Conservation (phyloP, 306 rosid genomes). For the Prunus davidiana region DNA sequence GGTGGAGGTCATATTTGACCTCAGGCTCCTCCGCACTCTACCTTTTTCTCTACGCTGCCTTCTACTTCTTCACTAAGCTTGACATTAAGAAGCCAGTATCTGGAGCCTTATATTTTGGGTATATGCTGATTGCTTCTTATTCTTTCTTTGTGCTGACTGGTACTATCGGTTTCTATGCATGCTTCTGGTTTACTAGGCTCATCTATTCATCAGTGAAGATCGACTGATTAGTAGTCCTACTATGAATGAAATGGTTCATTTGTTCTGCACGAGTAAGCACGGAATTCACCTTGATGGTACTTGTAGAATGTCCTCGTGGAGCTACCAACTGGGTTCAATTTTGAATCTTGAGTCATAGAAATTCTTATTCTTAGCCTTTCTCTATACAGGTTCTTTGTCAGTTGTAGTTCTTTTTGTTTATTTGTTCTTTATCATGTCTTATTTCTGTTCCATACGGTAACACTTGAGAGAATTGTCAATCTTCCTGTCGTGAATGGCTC, state of each 20-base stretch:
- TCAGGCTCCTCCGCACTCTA: constrained; percentile 91
- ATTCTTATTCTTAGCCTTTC: constrained; percentile 26
- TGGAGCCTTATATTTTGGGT: constrained; percentile 79
- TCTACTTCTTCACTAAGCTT: constrained; percentile 91
- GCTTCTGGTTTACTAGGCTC: constrained; percentile 84
- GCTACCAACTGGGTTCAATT: constrained; percentile 30
- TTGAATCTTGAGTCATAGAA: constrained; percentile 36
- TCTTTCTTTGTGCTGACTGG: constrained; percentile 86
- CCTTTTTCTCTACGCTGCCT: constrained; percentile 78
- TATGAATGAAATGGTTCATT: constrained; percentile 15
- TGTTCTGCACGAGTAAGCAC: constrained; percentile 14
- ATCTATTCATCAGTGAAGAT: constrained; percentile 88
- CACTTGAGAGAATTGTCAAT: constrained; percentile 32
- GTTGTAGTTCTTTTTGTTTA: constrained; percentile 15
- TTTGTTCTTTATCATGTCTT: constrained; percentile 7
- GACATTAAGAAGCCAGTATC: constrained; percentile 87
- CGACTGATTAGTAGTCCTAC: constrained; percentile 40
- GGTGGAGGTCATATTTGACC: constrained; percentile 96
- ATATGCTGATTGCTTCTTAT: constrained; percentile 79
- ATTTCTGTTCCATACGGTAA: constrained; percentile 23
- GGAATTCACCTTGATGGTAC: constrained; percentile 15
- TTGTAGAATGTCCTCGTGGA: constrained; percentile 11
- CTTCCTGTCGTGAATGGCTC: constrained; percentile 21
- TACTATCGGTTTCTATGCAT: constrained; percentile 84
- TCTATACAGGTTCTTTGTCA: constrained; percentile 37